Evolutionary conservation across 495 filamentous ascomycete species (phyloP), one percentile per base, ranked within the genome.

Genomic region (Penicillium fimorum): DNA sequence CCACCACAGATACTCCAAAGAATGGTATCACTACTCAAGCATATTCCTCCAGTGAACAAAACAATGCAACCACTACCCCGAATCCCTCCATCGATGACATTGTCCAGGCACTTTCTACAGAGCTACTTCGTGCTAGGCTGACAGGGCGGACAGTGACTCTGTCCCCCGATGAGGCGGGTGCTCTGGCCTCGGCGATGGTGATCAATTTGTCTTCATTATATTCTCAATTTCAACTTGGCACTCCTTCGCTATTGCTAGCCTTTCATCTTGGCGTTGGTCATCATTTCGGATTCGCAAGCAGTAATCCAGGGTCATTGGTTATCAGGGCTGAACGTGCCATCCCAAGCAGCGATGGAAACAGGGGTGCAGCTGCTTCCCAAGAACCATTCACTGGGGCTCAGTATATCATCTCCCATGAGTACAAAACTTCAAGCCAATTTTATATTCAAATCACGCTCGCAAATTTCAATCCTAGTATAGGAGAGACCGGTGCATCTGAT

Each of bases 181-280:
- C 56, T 12, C 18, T 79, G n/a, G 73, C 76, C 24, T 50, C 61
- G 5, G 63, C 59, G 17, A 61, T 76, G 43, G 65, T 76, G 22
- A 58, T 61, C n/a, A 70, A 65, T 37, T 30, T 74, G 20, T 69
- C 59, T 4, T 43, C 58, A 2, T 62, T 68, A 38, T 71, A 75
- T 46, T 64, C 67, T 2, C 65, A 67, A 11, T 40, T 72, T 0
- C 64, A 70, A n/a, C 43, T 55, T 25, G 61, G 53, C 1, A 50
- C 58, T 3, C 58, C 66, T 10, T 57, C 64, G 6, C 54, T 65
- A 6, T 55, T 70, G 24, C 47, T 70, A 17, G 72, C 71, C 18
- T 65, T 74, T 2, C 69, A 76, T 41, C 68, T 79, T 15, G 75
- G 76, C 13, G 54, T 77, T 5, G 70, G 70, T 8, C 72, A 71